Conservation (phyloP, 331 rosid species). For the Rhamnella rubrinervis region DNA sequence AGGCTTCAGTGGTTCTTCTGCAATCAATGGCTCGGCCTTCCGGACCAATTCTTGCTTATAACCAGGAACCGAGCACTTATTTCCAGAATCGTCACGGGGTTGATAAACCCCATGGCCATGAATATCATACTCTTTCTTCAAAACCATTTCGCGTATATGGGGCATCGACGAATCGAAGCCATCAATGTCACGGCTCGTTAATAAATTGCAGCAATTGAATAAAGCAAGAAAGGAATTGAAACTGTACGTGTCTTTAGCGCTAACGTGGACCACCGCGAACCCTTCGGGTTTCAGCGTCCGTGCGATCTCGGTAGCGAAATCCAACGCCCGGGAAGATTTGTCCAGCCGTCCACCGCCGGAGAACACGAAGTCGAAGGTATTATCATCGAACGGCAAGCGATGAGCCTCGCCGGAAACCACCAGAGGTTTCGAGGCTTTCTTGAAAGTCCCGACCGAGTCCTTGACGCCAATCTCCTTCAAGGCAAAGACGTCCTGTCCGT, state of each 20-base stretch:
- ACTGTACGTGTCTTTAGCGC: constrained; percentile 79
- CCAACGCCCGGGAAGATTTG: constrained; percentile 45
- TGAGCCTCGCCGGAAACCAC: constrained; percentile 57
- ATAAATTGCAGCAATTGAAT: constrained; percentile 69
- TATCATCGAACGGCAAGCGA: constrained; percentile 51
- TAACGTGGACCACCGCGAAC: constrained; percentile 77
- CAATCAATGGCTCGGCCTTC: constrained; percentile 77
- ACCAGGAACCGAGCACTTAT: constrained; percentile 70
- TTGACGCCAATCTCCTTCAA: constrained; percentile 70
- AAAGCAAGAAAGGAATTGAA: constrained; percentile 87
- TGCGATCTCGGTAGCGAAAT: constrained; percentile 63
- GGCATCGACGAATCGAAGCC: constrained; percentile 69
- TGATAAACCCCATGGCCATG: constrained; percentile 20
- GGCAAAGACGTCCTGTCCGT: constrained; percentile 71
- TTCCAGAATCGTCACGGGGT: constrained; percentile 30
- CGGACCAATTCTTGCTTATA: constrained; percentile 65
- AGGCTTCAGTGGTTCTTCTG: constrained; percentile 82
- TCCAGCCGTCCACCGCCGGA: constrained; percentile 61
- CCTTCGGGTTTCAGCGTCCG: constrained; percentile 84
- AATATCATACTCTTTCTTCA: constrained; percentile 53
- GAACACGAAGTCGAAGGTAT: constrained; percentile 67
- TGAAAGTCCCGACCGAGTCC: constrained; percentile 62
- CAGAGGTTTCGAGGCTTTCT: constrained; percentile 63
- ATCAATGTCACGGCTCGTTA: constrained; percentile 61
- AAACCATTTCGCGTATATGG: constrained; percentile 62